These are phyloP conservation scores for Colletotrichum tamarilloi DNA, from an alignment of 2,329 filamentous ascomycete species.

Conservation along the genomic window DNA sequence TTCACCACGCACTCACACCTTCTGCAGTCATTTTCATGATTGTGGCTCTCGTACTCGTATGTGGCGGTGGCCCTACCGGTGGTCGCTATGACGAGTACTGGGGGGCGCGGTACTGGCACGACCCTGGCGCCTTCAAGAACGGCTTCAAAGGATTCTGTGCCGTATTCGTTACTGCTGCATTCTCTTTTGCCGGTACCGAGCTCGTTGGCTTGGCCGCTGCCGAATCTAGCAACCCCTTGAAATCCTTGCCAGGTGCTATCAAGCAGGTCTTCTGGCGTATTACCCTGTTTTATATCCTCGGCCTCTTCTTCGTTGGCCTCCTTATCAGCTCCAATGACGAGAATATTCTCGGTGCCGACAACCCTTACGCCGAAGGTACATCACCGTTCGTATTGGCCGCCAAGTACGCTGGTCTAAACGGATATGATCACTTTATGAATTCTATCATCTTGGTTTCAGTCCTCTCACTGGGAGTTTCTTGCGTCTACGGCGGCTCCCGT, in stretches of 20 bases:
- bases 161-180: slow-evolving; percentile 79
- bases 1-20: not conserved
- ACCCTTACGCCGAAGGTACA: slow-evolving; percentile 37
- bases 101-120: slow-evolving; percentile 61
- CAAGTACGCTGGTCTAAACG: slow-evolving; percentile 59
- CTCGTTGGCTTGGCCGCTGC: slow-evolving; percentile 80
- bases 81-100: slow-evolving; percentile 58
- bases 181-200: slow-evolving; percentile 79
- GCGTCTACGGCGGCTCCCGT: slow-evolving; percentile 69
- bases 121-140: slow-evolving; percentile 71
- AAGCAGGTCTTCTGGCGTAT: slow-evolving; percentile 79
- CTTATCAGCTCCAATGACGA: slow-evolving; percentile 58
- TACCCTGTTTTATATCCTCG: slow-evolving; percentile 65
- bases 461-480: slow-evolving; percentile 68
- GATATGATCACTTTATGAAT: slow-evolving; percentile 69
- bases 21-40: slow-evolving; percentile 69
- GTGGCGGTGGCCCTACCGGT: slow-evolving; percentile 67
- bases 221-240: slow-evolving; percentile 76
- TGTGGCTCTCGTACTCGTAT: slow-evolving; percentile 67
- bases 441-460: slow-evolving; percentile 69
- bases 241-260: slow-evolving; percentile 81
- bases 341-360: slow-evolving; percentile 46
- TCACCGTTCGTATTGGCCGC: slow-evolving; percentile 71
- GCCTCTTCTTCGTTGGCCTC: slow-evolving; percentile 63
- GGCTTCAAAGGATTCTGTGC: slow-evolving; percentile 81